These are phyloP conservation scores for Neurospora crassa DNA, from an alignment of 2,329 filamentous ascomycete species.

Conservation along the genomic window DNA sequence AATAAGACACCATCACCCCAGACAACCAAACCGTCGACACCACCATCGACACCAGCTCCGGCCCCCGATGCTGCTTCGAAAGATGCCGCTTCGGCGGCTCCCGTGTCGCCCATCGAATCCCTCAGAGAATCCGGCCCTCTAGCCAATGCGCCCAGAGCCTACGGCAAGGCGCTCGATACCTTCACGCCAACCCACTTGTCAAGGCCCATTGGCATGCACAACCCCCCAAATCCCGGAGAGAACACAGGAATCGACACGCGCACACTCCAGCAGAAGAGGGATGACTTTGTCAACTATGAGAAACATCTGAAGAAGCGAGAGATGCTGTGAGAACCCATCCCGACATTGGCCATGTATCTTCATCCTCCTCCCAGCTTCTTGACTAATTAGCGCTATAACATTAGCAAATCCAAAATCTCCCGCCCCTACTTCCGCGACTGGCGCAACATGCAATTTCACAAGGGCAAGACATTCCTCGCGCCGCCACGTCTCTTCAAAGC, in stretches of 20 bases:
- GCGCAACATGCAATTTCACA: constrained; percentile 70
- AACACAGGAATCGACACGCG: constrained; percentile 71
- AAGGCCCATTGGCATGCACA: constrained; percentile 72
- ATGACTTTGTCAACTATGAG: constrained; percentile 77
- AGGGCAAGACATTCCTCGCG: constrained; percentile 86
- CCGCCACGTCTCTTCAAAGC: constrained; percentile 76
- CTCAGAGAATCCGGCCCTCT: constrained; percentile 32
- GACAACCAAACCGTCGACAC: neutral
- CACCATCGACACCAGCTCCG: neutral
- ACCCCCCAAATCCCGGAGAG: constrained; percentile 66
- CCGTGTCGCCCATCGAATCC: constrained; percentile 5
- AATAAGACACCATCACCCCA: constrained; percentile 12
- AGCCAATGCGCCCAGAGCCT: constrained; percentile 49
- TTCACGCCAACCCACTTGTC: constrained; percentile 51
- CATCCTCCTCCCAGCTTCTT: neutral
- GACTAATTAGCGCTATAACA: constrained; percentile 3
- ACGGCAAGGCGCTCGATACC: constrained; percentile 43
- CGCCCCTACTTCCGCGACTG: constrained; percentile 96
- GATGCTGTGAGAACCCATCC: constrained; percentile 49
- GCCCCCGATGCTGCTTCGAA: constrained; percentile 6
- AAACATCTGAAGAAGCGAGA: constrained; percentile 71
- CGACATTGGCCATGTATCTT: neutral
- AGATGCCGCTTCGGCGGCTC: constrained; percentile 4
- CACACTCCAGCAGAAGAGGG: constrained; percentile 55
- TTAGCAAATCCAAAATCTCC: constrained; percentile 62